Evolutionary conservation across 1,284 basidiomycete genomes (phyloP), one percentile per base, ranked within the genome.

Genomic region (Irpex rosettiformis): DNA sequence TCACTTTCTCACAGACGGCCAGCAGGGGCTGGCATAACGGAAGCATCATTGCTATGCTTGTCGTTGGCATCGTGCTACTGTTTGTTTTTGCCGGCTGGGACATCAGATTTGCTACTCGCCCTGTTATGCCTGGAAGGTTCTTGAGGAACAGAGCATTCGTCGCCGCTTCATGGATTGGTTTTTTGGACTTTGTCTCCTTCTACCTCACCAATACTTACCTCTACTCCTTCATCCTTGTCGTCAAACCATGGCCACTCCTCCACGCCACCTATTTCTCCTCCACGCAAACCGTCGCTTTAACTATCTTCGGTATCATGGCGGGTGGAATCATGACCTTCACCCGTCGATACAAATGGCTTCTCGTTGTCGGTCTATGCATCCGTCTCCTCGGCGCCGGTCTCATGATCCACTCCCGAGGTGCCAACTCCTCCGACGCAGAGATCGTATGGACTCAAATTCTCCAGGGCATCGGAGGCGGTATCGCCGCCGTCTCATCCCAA

Each of bases 381-480:
- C 86, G 91, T 60, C 73, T 93, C 22, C 65, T 82, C 29, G 91
- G 91, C 22, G 84, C 86, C 22, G 82, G 81, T 16, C 72, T 90
- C 42, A 91, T 91, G 88, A 81, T 91, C 64, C 84, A 84, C 72
- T 88, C 86, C 24, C 83, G 84, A 52, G 85, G 83, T 53, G 83
- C 83, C 5, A 73, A 82, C 48, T 85, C 79, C 2, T 83, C 82
- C 49, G 79, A 81, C 53, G 80, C 78, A 1, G 84, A 84, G 66
- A 72, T 88, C 45, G 82, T 91, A 25, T 81, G 84, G 78, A 86
- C 85, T 33, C 88, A 93, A 69, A 74, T 93, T 54, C 75, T 93
- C 37, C 89, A 92, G 72, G 90, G 90, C 55, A 73, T 88, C 13
- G 91, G 91, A 11, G 91, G 91, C 25, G 93, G 92, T 22, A 82